Conservation (phyloP, 257 asterid genomes). For the Primulina huaijiensis region DNA sequence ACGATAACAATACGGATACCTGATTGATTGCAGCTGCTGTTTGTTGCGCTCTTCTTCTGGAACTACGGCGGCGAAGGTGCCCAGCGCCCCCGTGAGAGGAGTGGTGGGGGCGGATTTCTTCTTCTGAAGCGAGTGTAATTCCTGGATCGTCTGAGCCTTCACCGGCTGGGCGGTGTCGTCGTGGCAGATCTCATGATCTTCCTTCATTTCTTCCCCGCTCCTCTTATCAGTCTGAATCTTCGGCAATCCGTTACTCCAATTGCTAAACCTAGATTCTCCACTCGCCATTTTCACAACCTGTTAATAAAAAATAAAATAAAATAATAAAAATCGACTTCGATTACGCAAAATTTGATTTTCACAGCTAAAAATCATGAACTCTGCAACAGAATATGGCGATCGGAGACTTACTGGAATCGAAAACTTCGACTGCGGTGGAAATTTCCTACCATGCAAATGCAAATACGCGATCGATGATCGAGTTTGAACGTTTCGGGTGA, state of each 20-base stretch:
- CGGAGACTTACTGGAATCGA: neutral
- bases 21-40: slow-evolving; percentile 87
- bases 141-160: slow-evolving; percentile 78
- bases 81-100: slow-evolving; percentile 50
- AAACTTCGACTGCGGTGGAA: neutral
- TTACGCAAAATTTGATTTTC: neutral
- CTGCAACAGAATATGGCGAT: neutral
- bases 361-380: neutral
- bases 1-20: slow-evolving; percentile 31
- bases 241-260: slow-evolving; percentile 56
- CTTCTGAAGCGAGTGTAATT: slow-evolving; percentile 85
- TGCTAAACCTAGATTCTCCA: slow-evolving; percentile 59
- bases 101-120: slow-evolving; percentile 83
- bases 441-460: slow-evolving; percentile 23
- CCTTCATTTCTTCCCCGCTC: slow-evolving; percentile 27
- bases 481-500: neutral
- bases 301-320: neutral
- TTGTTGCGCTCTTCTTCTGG: slow-evolving; percentile 63
- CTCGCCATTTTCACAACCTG: slow-evolving; percentile 36
- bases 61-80: slow-evolving; percentile 33
- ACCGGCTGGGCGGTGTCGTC: slow-evolving; percentile 73
- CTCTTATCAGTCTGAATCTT: slow-evolving; percentile 66
- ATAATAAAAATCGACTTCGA: neutral
- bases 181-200: slow-evolving; percentile 51
- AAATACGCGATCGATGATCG: neutral